These are phyloP conservation scores for Daedaleopsis sinensis DNA, from an alignment of 768 basidiomycete genomes.

Conservation along the genomic window DNA sequence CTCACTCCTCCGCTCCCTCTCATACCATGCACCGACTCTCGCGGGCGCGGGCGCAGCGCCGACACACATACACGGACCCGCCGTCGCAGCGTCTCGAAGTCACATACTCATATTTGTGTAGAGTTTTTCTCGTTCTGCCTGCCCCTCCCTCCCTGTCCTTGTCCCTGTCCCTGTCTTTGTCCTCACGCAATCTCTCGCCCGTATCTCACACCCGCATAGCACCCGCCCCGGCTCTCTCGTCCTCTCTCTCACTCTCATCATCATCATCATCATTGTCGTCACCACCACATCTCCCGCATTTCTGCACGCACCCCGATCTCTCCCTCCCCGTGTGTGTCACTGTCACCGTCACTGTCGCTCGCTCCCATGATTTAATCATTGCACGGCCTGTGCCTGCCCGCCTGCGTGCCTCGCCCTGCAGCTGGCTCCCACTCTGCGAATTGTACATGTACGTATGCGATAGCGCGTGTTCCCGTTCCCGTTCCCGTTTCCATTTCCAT, in stretches of 20 bases:
- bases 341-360: no score
- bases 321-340: not conserved
- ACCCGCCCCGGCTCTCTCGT: not conserved
- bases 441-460: no score
- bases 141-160: not conserved
- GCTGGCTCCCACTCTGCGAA: not conserved
- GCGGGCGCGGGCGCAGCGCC: conserved; percentile 4
- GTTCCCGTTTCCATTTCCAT: no score
- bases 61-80: conserved; percentile 16
- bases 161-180: not conserved
- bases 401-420: not conserved
- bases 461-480: not conserved
- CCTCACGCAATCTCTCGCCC: not conserved
- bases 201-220: not conserved
- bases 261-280: not conserved
- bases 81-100: conserved; percentile 4
- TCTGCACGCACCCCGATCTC: not conserved
- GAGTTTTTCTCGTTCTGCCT: not conserved
- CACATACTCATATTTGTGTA: not conserved
- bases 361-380: not conserved
- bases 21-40: not conserved
- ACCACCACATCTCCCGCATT: no score
- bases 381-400: not conserved
- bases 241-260: no score
- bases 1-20: no score